Base-by-base conservation (phyloP, 2,329 filamentous ascomycete genomes). In the Gnomoniopsis sp. region DNA sequence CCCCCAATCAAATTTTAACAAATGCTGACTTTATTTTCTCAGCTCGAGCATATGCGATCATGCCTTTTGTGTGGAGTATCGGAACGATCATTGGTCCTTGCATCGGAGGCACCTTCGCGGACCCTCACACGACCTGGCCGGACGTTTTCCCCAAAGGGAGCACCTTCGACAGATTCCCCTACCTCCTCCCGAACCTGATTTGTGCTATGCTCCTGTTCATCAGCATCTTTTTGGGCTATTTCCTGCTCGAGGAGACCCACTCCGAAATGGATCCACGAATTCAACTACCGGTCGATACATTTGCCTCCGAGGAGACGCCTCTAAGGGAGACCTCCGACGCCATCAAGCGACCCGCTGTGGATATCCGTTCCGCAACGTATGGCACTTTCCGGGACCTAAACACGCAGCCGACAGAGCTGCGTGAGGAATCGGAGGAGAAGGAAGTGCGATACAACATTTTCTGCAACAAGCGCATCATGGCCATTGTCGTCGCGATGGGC, bases 1-100 rank as follows among this genome's bases (percentile, higher is more conserved):
- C 17, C 14, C 3, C n/a, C 30, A 47, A 22, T 21, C 21, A 48
- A n/a, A 17, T 23, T n/a, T n/a, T n/a, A n/a, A n/a, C n/a, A 33
- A 14, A 44, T 51, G 60, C 66, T 68, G 55, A 68, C 62, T 6
- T n/a, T n/a, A n/a, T n/a, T 26, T 19, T 36, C 3, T 62, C 66
- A 91, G 89, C 91, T 59, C 86, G 88, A 62, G 93, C 93, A 30
- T 96, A 93, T 71, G 87, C 91, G 2, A 85, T 96, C 48, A 96
- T 97, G 91, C 93, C 93, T 0, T 96, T 96, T 69, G 89, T 96
- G 8, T 97, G 93, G 92, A 88, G 84, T 49, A 87, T 96, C 54
- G 93, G 93, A 23, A 96, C 91, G 11, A 96, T 96, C 63, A 81
- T 96, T 55, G 93, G 93, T 0, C 90, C 93, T 62, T 90, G 89